Evolutionary conservation across 1,284 basidiomycete genomes (phyloP).

Genomic region (Marasmius sp.): DNA sequence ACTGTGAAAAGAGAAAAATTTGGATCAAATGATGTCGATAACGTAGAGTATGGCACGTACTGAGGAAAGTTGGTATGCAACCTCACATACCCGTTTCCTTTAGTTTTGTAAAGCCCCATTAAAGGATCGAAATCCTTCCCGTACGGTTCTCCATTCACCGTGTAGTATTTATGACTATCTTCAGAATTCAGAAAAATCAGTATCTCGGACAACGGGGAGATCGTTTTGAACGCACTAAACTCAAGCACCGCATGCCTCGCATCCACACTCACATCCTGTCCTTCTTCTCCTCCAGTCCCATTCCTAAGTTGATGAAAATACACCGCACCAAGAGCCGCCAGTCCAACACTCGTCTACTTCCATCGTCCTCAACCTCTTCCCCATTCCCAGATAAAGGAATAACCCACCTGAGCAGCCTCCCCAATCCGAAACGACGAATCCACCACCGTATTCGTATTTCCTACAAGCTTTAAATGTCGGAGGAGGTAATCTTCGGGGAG

Average conservation of each 20-base stretch:
- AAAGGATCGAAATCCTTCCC: constrained; percentile 47
- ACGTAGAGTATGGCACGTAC: constrained; percentile 30
- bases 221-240: constrained; percentile 38
- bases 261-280: constrained; percentile 53
- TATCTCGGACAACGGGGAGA: neutral
- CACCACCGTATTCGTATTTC: constrained; percentile 1
- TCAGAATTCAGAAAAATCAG: neutral
- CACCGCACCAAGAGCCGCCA: constrained; percentile 53
- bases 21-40: neutral
- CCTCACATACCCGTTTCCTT: constrained; percentile 48
- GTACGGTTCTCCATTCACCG: constrained; percentile 39
- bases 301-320: constrained; percentile 50
- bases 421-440: constrained; percentile 12
- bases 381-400: neutral
- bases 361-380: neutral
- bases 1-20: too few species aligned
- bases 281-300: constrained; percentile 29
- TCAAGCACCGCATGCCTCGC: constrained; percentile 57
- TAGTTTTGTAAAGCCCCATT: constrained; percentile 55
- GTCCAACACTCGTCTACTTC: constrained; percentile 55
- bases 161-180: constrained; percentile 56
- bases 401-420: constrained; percentile 46
- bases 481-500: constrained; percentile 3
- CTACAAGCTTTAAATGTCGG: neutral
- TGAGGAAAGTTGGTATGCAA: constrained; percentile 69